These are phyloP conservation scores for Falciphora oryzae DNA, from an alignment of 2,329 filamentous ascomycete genomes.

Conservation along the genomic window DNA sequence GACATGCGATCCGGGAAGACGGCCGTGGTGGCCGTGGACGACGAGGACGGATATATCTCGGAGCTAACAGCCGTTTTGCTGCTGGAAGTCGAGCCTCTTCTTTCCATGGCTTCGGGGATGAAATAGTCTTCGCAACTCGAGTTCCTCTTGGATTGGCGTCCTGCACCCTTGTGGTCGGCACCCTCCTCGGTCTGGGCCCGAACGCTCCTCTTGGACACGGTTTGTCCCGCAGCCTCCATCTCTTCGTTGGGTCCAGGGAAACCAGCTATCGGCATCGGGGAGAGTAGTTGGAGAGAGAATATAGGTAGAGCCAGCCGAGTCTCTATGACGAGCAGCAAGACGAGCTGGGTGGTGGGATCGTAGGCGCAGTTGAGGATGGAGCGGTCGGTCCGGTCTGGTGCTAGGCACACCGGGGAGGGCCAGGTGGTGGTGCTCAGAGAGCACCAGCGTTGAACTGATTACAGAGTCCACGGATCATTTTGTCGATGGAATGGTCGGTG, in stretches of 20 bases:
- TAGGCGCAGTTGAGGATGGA: not conserved
- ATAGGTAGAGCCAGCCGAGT: not conserved
- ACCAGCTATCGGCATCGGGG: not conserved
- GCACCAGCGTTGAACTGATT: constrained; percentile 6
- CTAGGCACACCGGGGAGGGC: not conserved
- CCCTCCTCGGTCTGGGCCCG: constrained; percentile 17
- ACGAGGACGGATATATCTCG: not conserved
- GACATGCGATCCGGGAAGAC: not conserved
- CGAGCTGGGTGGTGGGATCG: not conserved
- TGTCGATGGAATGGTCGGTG: constrained; percentile 1
- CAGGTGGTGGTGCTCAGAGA: constrained; percentile 5
- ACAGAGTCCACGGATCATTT: constrained; percentile 5
- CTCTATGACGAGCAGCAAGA: not conserved
- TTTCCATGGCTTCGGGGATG: not conserved
- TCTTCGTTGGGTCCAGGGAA: not conserved
- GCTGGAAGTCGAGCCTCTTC: constrained; percentile 5
- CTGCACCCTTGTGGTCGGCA: constrained; percentile 13
- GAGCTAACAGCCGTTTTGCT: constrained; percentile 3
- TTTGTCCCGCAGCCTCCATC: constrained; percentile 12
- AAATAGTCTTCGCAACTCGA: constrained; percentile 8
- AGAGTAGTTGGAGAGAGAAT: not conserved
- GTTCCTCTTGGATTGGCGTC: constrained; percentile 4
- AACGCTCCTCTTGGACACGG: constrained; percentile 17
- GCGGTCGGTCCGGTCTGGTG: not conserved
- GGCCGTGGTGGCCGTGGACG: not conserved